Evolutionary conservation across 768 basidiomycete species (phyloP), one percentile per base, ranked within the genome.

Genomic region (Albatrellus ellisii): DNA sequence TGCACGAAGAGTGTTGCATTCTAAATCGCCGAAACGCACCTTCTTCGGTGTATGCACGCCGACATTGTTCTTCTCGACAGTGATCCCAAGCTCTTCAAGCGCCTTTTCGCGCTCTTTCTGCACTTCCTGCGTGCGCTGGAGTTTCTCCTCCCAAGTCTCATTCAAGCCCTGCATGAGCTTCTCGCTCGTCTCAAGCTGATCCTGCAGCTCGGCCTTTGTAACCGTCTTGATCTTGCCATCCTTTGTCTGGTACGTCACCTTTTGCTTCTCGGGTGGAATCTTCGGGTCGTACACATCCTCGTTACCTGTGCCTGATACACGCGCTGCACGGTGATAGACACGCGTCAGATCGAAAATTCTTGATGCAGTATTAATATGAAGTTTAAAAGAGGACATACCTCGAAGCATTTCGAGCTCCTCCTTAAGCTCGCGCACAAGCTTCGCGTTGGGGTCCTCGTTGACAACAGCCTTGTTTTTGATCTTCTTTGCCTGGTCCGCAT

Each of bases 381-480:
- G 28, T 8, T n/a, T 17, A 31, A 7, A 31, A 17, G 29, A 17
- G 4, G 17, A 31, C 66, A 56, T 61, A 79, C 81, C 81, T 69
- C 90, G 75, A 35, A 97, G 80, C 64, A 85, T 69, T 58, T 94
- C 88, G 33, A 99, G 68, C 63, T 99, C 95, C 66, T 98, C 95
- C 63, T 98, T 99, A 60, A 99, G 83, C 62, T 98, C 94, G 36
- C 92, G 81, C 44, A 99, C 92, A 44, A 99, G 82, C 67, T 90
- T 97, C 56, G 94, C 94, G 54, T 97, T 99, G 25, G 95, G 95
- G 72, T 99, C 95, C 66, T 99, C 95, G 64, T 99, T 99, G 50
- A 99, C 87, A 45, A 98, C 78, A 12, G 95, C 94, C 67, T 97
- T 94, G 64, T 97, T 99, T 79, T 92, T 97, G 65, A 99, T 99